Base-by-base conservation (phyloP, 2,329 filamentous ascomycete species). In the Periconia sp. region DNA sequence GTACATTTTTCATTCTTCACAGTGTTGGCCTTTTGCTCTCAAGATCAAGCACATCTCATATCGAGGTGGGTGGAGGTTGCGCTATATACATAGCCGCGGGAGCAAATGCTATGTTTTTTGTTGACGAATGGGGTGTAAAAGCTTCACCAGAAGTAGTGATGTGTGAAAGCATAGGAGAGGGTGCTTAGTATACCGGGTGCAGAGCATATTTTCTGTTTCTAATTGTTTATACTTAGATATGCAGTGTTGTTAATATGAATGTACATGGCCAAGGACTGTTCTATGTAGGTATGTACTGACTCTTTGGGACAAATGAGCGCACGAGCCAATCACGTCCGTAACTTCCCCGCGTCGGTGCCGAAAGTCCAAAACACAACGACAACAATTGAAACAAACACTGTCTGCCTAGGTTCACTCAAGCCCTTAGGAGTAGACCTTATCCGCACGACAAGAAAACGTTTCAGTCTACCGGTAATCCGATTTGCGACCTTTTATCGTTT, bases 321-420 rank as follows among this genome's bases (percentile, higher is more conserved):
- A 47, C 47, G 44, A 45, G 44, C 54, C 50, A 53, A 50, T 49
- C 50, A 61, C 15, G 41, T 53, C 55, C 63, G 62, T 59, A 58
- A 60, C 59, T 63, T 60, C 60, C 61, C 61, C 62, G 62, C 62
- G 46, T 47, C 43, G 44, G 17, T 41, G 33, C 19, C 13, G 30
- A 41, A 41, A 37, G 15, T 14, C 33, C 33, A 37, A 37, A 37
- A 37, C 33, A 27, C 33, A 37, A 37, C 33, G 33, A 37, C 15
- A 5, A 14, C 33, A 37, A 11, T 11, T 11, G 13, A 13, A 37
- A 11, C 10, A 37, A 37, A 37, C 33, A 27, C 3, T 27, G 5
- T 27, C 23, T 8, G 23, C 23, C 23, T 5, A 27, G 5, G 23
- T 27, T 8, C 8, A 27, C 23, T n/a, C n/a, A 27, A 27, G 8